Base-by-base conservation (phyloP, 352 stramenopile genomes). In the Globisporangium nodosum region DNA sequence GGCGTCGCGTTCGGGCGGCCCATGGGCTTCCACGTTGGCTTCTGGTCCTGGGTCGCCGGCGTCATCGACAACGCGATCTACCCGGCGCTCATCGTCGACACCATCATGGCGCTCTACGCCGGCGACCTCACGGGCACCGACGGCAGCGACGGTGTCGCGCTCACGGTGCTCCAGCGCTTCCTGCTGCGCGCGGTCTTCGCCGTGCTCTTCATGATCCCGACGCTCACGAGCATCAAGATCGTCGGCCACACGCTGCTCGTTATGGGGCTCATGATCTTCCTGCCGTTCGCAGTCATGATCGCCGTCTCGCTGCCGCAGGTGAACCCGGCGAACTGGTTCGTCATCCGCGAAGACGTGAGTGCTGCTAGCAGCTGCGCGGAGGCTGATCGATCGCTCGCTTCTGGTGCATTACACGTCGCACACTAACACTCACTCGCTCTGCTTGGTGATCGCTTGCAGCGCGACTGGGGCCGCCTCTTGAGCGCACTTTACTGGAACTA, bases 61-160 rank as follows among this genome's bases (percentile, higher is more conserved):
- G 79, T 93, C 54, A 92, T 93, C 56, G 85, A 93, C 68, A 92
- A 90, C 43, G 80, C 83, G 49, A 90, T 92, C 69, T 94, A 93
- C 54, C 85, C 85, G 8, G 88, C 81, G 55, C 65, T 95, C 2
- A 87, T 90, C 46, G 84, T 91, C 43, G 83, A 93, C 65, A 88
- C 81, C 16, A 61, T 90, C 33, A 64, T 71, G 52, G 65, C 72
- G 21, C 54, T 88, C 7, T 54, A 68, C 21, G 8, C 45, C 0
- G 70, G 68, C 7, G 48, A 80, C 33, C 59, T 81, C 45, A 51
- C 51, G 8, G 59, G 62, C 15, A 58, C 51, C 9, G 64, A 21
- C 3, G 59, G 54, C 20, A 57, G 55, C n/a, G 31, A 21, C 24
- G 57, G 20, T 12, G 30, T 65, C 24, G 33, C n/a, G 24, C 45